Evolutionary conservation across 371 early-diverging fungal genomes (phyloP).

Genomic region (Rhizopus microsporus): DNA sequence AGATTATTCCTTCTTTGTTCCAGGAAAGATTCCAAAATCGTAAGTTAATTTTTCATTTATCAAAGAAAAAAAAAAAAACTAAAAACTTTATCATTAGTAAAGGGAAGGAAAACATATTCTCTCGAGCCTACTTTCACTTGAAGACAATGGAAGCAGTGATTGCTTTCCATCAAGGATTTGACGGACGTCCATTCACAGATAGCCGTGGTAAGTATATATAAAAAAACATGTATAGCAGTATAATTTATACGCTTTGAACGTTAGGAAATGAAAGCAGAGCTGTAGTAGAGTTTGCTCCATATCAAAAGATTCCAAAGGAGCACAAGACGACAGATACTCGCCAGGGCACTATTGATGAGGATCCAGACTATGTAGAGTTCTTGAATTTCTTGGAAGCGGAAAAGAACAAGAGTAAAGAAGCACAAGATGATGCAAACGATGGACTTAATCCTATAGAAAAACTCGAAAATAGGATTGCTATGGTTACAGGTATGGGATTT

Average conservation of each 20-base stretch:
- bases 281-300: slow-evolving; percentile 82
- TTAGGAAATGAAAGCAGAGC: slow-evolving; percentile 72
- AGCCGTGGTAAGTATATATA: slow-evolving; percentile 52
- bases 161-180: slow-evolving; percentile 74
- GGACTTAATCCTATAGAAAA: slow-evolving; percentile 51
- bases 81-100: slow-evolving; percentile 43
- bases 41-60: slow-evolving; percentile 22
- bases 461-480: slow-evolving; percentile 52
- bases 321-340: slow-evolving; percentile 66
- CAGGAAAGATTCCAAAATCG: slow-evolving; percentile 79
- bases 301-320: slow-evolving; percentile 72
- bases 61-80: slow-evolving; percentile 6
- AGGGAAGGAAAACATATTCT: slow-evolving; percentile 70
- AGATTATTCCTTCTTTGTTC: slow-evolving; percentile 60
- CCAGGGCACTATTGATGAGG: slow-evolving; percentile 78
- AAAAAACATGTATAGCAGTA: not conserved
- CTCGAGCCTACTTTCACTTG: slow-evolving; percentile 82
- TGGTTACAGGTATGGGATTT: slow-evolving; percentile 42
- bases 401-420: slow-evolving; percentile 37
- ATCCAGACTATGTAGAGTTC: slow-evolving; percentile 77
- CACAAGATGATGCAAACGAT: slow-evolving; percentile 31
- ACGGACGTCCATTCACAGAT: slow-evolving; percentile 80
- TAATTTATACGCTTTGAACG: not conserved
- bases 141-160: slow-evolving; percentile 63
- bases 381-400: slow-evolving; percentile 65